Evolutionary conservation across 805 yeast species (phyloP), one percentile per base, ranked within the genome.

Genomic region (Maudiozyma bulderi): DNA sequence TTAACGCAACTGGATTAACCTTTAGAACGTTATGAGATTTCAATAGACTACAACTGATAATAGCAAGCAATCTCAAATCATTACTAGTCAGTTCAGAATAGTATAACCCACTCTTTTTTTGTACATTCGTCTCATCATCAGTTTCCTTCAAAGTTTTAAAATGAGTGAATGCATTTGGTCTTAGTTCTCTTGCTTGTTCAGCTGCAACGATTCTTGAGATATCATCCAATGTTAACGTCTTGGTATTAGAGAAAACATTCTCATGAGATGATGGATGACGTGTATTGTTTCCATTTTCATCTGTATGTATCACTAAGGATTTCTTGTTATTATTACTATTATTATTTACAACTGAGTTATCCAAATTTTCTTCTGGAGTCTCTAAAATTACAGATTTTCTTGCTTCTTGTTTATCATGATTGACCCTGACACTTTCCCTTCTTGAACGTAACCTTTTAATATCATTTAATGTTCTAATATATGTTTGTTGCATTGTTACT

Each of bases 161-260:
- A 66, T 85, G 95, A 50, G 84, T 82, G 68, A 84, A 90, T 0
- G 96, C 95, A 65, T 89, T 89, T 2, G 97, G 96, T 50, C 95
- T 76, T 60, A 86, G 84, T 52, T 87, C 96, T 54, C 96, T 74
- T 0, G 98, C 96, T 65, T 91, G 96, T 59, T 93, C 97, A 8
- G 95, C 91, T 2, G 97, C 95, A 7, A 93, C 97, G 61, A 93
- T 91, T 55, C 98, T 76, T 7, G 98, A 96, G 57, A 93, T 93
- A 66, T 93, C 99, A 66, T 93, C 98, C 57, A 93, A 75, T 0
- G 97, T 91, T 47, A 93, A 75, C 0, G 91, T 83, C 56, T 85
- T 86, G 56, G 91, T 95, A 59, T 81, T 85, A 58, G 83, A 80
- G 48, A 89, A 75, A 45, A 86, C 72, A 55, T 58, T 61, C 20